These are phyloP conservation scores for Azolla pinnata DNA, from an alignment of 75 land plant genomes.

Conservation along the genomic window DNA sequence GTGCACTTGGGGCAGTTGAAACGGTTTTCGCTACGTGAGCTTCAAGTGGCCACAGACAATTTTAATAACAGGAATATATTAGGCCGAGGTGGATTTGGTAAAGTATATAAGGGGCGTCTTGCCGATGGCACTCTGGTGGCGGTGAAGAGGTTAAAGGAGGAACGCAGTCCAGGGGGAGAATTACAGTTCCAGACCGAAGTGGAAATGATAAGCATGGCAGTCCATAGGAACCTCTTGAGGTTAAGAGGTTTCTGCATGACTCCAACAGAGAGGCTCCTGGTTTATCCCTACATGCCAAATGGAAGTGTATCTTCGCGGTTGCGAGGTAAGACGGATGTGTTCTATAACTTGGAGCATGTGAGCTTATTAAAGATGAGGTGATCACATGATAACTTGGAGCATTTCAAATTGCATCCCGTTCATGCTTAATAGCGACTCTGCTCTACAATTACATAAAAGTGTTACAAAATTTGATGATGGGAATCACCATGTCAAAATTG, in stretches of 20 bases:
- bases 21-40: conserved; percentile 67
- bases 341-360: background rate
- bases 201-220: conserved; percentile 91
- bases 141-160: conserved; percentile 74
- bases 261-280: conserved; percentile 68
- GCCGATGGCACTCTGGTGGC: conserved; percentile 81
- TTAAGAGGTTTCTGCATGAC: conserved; percentile 87
- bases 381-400: background rate
- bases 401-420: too few species aligned
- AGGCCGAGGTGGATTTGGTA: conserved; percentile 77
- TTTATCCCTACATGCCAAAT: conserved; percentile 81
- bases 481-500: too few species aligned
- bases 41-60: conserved; percentile 74
- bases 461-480: too few species aligned
- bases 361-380: background rate
- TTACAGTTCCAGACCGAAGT: conserved; percentile 70
- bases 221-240: conserved; percentile 63
- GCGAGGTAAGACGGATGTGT: conserved; percentile 37
- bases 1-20: conserved; percentile 84
- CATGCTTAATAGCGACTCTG: too few species aligned
- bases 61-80: conserved; percentile 65
- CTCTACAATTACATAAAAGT: too few species aligned
- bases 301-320: conserved; percentile 83
- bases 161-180: conserved; percentile 74
- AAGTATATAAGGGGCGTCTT: conserved; percentile 69